These are phyloP conservation scores for Ascosphaera aggregata DNA, from an alignment of 2,329 filamentous ascomycete species.

Conservation along the genomic window DNA sequence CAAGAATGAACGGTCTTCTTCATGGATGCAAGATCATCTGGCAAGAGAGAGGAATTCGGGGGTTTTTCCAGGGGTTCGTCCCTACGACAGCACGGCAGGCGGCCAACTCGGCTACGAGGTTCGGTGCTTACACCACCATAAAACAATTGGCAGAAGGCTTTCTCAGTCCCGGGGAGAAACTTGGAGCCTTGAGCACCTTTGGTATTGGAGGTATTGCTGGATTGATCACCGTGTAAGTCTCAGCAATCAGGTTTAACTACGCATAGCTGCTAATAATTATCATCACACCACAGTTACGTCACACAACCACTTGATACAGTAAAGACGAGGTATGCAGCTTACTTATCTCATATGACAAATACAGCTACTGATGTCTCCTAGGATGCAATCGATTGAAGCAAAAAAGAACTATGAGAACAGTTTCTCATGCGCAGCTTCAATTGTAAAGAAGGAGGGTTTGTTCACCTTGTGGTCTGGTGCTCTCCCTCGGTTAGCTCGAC, in stretches of 20 bases:
- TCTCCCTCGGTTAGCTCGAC: slow-evolving; percentile 55
- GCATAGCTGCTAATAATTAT: neutral
- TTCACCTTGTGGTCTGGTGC: slow-evolving; percentile 89
- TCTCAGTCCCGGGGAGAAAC: slow-evolving; percentile 81
- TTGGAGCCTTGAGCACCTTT: slow-evolving; percentile 72
- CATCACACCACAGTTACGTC: slow-evolving; percentile 17
- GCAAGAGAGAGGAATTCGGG: slow-evolving; percentile 64
- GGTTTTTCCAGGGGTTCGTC: slow-evolving; percentile 93
- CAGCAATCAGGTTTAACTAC: slow-evolving; percentile 3
- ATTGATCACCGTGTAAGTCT: slow-evolving; percentile 62
- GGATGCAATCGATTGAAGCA: slow-evolving; percentile 93
- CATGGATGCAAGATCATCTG: slow-evolving; percentile 75
- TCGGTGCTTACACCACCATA: slow-evolving; percentile 72
- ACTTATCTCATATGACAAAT: too few species aligned
- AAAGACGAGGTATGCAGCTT: slow-evolving; percentile 46
- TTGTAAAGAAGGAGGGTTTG: slow-evolving; percentile 74
- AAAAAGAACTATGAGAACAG: slow-evolving; percentile 64
- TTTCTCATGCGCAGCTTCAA: slow-evolving; percentile 55
- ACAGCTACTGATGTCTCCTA: slow-evolving; percentile 10
- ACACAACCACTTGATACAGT: slow-evolving; percentile 67
- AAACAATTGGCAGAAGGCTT: slow-evolving; percentile 85
- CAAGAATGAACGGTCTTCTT: slow-evolving; percentile 75
- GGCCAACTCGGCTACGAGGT: slow-evolving; percentile 79
- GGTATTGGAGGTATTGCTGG: slow-evolving; percentile 75
- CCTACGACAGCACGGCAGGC: slow-evolving; percentile 88